Evolutionary conservation across 2,329 filamentous ascomycete genomes (phyloP).

Genomic region (Cercospora nicotianae): DNA sequence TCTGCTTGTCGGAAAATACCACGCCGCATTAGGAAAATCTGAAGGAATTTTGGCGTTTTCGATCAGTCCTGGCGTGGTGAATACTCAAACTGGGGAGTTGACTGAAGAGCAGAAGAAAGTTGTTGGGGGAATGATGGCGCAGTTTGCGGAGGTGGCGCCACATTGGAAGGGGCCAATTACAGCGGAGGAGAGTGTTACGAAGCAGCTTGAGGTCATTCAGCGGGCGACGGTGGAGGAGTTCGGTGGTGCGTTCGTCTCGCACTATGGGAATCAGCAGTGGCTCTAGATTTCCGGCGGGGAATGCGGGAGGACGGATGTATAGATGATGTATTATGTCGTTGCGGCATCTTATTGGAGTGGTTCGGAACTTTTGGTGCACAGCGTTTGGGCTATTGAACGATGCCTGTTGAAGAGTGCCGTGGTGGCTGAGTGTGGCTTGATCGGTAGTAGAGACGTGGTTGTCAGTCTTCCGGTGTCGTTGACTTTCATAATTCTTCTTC

Average conservation of each 20-base stretch:
- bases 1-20: slow-evolving; percentile 33
- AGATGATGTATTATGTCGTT: not conserved
- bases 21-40: slow-evolving; percentile 27
- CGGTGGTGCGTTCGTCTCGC: slow-evolving; percentile 56
- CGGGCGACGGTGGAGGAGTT: slow-evolving; percentile 47
- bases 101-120: slow-evolving; percentile 31
- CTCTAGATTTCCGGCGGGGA: slow-evolving; percentile 13
- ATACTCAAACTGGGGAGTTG: slow-evolving; percentile 19
- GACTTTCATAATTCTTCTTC: not conserved
- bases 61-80: slow-evolving; percentile 34
- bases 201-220: slow-evolving; percentile 37
- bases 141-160: slow-evolving; percentile 39
- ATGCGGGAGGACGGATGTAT: not conserved
- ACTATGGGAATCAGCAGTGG: slow-evolving; percentile 51
- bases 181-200: slow-evolving; percentile 34
- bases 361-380: not conserved
- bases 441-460: not conserved
- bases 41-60: slow-evolving; percentile 34
- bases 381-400: not conserved
- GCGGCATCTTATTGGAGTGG: not conserved
- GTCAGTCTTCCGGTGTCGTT: not conserved
- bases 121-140: slow-evolving; percentile 35
- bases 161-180: slow-evolving; percentile 34
- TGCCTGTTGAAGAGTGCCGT: not conserved
- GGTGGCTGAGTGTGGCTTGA: not conserved